Conservation (phyloP, 1,284 basidiomycete genomes). For the Moesziomyces aphidis region DNA sequence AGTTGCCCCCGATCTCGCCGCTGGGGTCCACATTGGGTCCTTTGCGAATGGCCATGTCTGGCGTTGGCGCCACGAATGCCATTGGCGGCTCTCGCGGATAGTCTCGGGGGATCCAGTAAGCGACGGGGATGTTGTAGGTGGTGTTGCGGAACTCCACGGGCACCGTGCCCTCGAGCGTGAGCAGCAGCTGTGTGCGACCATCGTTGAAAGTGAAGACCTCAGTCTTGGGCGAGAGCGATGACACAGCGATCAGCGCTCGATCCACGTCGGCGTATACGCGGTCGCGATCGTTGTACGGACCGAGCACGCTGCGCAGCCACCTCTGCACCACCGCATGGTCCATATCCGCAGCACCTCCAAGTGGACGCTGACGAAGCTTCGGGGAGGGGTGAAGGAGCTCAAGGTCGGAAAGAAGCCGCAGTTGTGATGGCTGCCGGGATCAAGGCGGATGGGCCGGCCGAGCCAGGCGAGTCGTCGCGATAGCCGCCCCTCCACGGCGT, state of each 20-base stretch:
- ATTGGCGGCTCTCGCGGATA: conserved; percentile 78
- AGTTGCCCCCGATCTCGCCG: conserved; percentile 78
- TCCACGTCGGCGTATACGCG: conserved; percentile 77
- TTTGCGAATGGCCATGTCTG: conserved; percentile 86
- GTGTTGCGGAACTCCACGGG: conserved; percentile 82
- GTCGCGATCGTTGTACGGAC: conserved; percentile 74
- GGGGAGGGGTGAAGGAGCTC: not conserved
- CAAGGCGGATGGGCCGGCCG: not conserved
- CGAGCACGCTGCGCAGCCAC: conserved; percentile 61
- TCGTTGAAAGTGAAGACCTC: conserved; percentile 97
- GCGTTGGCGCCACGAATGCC: conserved; percentile 93
- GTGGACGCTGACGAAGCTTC: not conserved
- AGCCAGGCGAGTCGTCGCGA: not conserved
- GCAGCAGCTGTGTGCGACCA: conserved; percentile 87
- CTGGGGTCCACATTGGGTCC: conserved; percentile 83
- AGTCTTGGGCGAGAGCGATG: conserved; percentile 84
- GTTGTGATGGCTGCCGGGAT: too few species aligned
- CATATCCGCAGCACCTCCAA: conserved; percentile 26
- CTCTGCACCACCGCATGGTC: conserved; percentile 60
- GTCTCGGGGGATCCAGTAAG: conserved; percentile 76
- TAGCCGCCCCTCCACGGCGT: not conserved
- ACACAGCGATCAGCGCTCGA: conserved; percentile 74
- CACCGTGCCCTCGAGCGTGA: conserved; percentile 89
- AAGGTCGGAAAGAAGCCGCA: not conserved
- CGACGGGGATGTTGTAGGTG: conserved; percentile 93